Conservation (phyloP, 78 protist genomes). For the Planoprotostelium fungivorum region DNA sequence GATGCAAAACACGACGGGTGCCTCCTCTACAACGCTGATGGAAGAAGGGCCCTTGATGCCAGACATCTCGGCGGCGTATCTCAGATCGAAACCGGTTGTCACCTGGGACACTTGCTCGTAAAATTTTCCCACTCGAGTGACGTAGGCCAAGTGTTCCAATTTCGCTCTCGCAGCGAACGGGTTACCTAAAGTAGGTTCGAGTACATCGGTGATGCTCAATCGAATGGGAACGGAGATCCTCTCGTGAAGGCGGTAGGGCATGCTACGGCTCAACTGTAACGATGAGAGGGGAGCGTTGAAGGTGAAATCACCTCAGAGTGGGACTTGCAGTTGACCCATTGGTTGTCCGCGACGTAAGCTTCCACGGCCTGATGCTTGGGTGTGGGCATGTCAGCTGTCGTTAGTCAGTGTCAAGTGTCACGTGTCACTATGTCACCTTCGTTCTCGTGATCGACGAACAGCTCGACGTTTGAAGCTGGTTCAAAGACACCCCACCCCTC, state of each 20-base stretch:
- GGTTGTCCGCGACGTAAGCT: constrained; percentile 18
- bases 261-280: neutral
- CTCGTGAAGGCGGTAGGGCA: too few species aligned
- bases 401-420: neutral
- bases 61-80: neutral
- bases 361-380: constrained; percentile 19
- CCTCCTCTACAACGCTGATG: neutral
- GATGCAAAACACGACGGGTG: neutral
- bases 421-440: neutral
- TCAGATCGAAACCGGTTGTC: neutral
- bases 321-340: constrained; percentile 26
- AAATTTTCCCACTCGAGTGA: neutral
- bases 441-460: constrained; percentile 22
- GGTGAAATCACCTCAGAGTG: neutral
- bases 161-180: neutral
- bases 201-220: neutral
- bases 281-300: neutral
- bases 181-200: neutral
- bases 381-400: constrained; percentile 52
- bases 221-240: neutral
- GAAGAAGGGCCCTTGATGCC: neutral
- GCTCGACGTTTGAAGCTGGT: constrained; percentile 28
- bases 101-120: neutral
- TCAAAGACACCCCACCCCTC: constrained; percentile 30
- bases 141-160: neutral